Conservation (phyloP, 768 basidiomycete genomes). For the Panellus pusillus region DNA sequence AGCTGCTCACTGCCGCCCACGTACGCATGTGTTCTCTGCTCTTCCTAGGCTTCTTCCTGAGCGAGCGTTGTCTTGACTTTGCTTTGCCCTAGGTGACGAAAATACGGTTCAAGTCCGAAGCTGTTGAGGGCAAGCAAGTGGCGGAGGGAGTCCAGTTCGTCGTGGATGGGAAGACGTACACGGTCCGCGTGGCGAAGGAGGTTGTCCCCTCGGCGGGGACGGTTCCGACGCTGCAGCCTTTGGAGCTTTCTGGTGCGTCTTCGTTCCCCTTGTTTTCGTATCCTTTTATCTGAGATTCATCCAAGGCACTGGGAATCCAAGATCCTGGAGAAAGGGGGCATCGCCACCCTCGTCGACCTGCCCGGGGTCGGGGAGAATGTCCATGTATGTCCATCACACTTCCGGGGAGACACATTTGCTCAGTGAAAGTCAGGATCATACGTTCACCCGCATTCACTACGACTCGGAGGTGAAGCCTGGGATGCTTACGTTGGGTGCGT, state of each 20-base stretch:
- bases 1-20: constrained; percentile 1
- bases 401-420: background rate
- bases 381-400: constrained; percentile 9
- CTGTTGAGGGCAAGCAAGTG: background rate
- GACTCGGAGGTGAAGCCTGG: constrained; percentile 3
- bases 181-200: constrained; percentile 2
- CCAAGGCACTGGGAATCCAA: constrained; percentile 25
- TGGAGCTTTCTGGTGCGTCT: constrained; percentile 11
- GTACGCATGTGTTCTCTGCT: background rate
- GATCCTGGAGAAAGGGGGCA: constrained; percentile 15
- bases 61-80: background rate
- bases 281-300: background rate
- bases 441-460: background rate
- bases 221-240: background rate
- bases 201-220: constrained; percentile 4
- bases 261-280: background rate
- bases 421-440: background rate
- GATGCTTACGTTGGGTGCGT: constrained; percentile 4
- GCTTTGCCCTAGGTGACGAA: constrained; percentile 2
- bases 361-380: constrained; percentile 37
- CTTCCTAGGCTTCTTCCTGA: background rate
- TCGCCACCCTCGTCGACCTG: constrained; percentile 27
- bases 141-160: constrained; percentile 6
- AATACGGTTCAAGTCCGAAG: constrained; percentile 3
- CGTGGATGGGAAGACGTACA: background rate